Evolutionary conservation across 352 stramenopile species (phyloP), one percentile per base, ranked within the genome.

Genomic region (Globisporangium emineosum): DNA sequence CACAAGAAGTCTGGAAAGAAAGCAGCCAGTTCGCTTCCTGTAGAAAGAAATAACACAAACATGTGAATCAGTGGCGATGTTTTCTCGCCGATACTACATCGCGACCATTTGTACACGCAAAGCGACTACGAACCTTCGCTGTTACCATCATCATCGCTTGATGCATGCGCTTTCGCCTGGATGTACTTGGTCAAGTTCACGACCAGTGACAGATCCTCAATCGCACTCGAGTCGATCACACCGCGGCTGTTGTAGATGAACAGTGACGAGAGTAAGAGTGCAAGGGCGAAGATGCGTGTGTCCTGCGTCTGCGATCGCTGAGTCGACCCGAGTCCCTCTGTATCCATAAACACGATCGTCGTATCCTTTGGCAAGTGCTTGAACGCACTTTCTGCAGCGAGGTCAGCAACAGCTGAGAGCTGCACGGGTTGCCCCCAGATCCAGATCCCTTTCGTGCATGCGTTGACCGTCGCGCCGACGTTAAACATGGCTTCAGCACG

Each of bases 241-340:
- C 86, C 86, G 52, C 78, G 75, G 45, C 71, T 88, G 72, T 94
- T 94, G 70, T 93, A 94, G 45, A 94, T 77, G 68, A 94, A 91
- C 23, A 78, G 65, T 23, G 81, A 91, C 23, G 72, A 81, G 12
- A 94, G 62, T 50, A 94, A 64, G 56, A 93, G 32, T 6, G 78
- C 77, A 15, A 94, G 67, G 0, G 84, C 77, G 52, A 94, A 94
- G 58, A 91, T 85, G 52, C 81, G 69, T 30, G 78, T 84, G 69
- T 94, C 86, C 27, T 94, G 72, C 13, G 78, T 91, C 65, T 89
- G 75, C 9, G 72, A 83, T 19, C 82, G 79, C 57, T 90, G 71
- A 5, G 72, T 83, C 12, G 75, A 86, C 12, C 83, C 83, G 19
- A 93, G 75, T 3, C 85, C 83, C 33, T 93, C 86, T 5, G 85